Percentiles rank a stretch among this genome's conserved stretches.
Conservation (phyloP, 2,329 filamentous ascomycete species). For the Colletotrichum sp. region DNA sequence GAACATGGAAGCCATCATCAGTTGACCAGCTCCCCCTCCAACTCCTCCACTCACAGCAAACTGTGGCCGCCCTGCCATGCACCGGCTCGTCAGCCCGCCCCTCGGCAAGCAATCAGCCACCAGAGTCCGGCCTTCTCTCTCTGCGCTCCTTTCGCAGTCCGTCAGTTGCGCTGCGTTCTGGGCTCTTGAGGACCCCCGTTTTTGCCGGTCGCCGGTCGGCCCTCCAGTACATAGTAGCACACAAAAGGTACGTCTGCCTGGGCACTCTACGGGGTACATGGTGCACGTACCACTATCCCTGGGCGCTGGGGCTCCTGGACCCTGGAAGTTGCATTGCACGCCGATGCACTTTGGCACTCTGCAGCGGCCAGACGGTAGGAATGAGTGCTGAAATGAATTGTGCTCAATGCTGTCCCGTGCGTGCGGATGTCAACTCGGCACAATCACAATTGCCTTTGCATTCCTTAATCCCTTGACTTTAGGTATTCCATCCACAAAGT, state of each 20-base stretch:
- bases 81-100: not conserved
- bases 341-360: not conserved
- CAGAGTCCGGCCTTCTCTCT: not conserved
- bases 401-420: not conserved
- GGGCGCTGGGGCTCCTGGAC: not conserved
- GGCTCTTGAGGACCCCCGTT: not conserved
- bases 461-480: not conserved
- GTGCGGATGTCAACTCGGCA: not conserved
- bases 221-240: not conserved
- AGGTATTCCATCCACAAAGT: not conserved
- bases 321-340: slow-evolving; percentile 6
- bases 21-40: not conserved
- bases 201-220: not conserved
- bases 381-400: not conserved
- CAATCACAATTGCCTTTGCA: not conserved
- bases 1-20: not conserved
- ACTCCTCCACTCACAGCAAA: not conserved
- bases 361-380: not conserved
- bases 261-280: not conserved
- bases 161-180: not conserved
- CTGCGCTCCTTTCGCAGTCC: not conserved
- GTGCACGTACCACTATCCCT: not conserved
- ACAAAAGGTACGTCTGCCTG: not conserved
- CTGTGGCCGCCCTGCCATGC: not conserved
- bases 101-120: not conserved